phyloP scores from a whole-genome alignment of 257 asterid genomes.

The Solanum chiquidenum region DNA sequence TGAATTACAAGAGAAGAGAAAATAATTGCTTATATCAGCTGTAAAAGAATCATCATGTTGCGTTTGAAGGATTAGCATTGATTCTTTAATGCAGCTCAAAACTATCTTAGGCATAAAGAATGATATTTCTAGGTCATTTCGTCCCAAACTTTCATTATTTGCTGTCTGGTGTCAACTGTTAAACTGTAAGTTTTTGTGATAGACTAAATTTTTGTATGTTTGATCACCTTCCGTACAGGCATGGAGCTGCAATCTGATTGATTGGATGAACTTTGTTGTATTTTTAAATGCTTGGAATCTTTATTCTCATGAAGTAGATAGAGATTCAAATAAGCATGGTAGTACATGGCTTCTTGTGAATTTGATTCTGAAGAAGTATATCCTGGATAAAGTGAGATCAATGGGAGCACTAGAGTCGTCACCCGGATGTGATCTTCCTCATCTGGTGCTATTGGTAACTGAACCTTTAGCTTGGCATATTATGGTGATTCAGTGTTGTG shows the following conservation, averaged over 20 bases:
- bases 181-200: neutral
- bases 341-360: conserved; percentile 55
- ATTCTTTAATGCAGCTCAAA: neutral
- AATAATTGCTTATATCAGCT: neutral
- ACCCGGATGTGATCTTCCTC: conserved; percentile 56
- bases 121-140: neutral
- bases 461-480: conserved; percentile 93
- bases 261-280: conserved; percentile 77
- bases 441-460: conserved; percentile 62
- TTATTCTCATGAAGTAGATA: conserved; percentile 39
- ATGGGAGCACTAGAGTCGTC: conserved; percentile 43
- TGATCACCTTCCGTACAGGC: conserved; percentile 28
- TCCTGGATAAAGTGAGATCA: conserved; percentile 40
- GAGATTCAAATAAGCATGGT: conserved; percentile 12
- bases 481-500: conserved; percentile 62
- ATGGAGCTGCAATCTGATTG: conserved; percentile 32
- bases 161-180: neutral
- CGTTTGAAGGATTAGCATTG: neutral
- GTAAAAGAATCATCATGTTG: neutral
- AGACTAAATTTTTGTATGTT: neutral
- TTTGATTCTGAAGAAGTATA: conserved; percentile 41
- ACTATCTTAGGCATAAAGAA: neutral
- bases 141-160: neutral
- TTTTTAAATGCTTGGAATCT: conserved; percentile 88
- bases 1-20: neutral